Evolutionary conservation across 441 rosid species (phyloP).

Genomic region (Erodium moschatum): DNA sequence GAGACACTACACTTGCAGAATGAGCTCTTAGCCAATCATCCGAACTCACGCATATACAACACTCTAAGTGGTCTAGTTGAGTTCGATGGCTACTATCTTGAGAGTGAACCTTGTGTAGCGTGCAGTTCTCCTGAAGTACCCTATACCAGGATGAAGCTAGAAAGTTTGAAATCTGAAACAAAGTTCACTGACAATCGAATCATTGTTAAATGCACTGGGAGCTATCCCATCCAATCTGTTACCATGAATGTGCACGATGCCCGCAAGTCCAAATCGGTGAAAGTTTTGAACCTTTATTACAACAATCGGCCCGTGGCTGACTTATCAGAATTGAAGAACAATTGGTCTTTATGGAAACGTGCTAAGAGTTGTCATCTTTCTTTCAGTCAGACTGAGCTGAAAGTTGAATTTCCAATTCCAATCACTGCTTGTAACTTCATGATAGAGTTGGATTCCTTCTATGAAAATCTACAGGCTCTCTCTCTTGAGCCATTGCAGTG

Average conservation of each 20-base stretch:
- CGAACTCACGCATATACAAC: conserved; percentile 95
- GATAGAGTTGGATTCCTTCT: conserved; percentile 99
- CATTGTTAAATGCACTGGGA: conserved; percentile 98
- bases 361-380: conserved; percentile 99
- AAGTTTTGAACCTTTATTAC: conserved; percentile 92
- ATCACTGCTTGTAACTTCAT: conserved; percentile 99
- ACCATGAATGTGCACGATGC: conserved; percentile 99
- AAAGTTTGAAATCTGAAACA: conserved; percentile 96
- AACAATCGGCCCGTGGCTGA: conserved; percentile 98
- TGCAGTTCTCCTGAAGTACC: conserved; percentile 99
- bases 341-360: conserved; percentile 99
- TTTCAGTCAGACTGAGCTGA: conserved; percentile 96
- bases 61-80: conserved; percentile 95
- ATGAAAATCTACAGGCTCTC: conserved; percentile 99
- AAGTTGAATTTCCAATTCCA: conserved; percentile 99
- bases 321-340: conserved; percentile 96
- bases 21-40: conserved; percentile 99
- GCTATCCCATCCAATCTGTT: conserved; percentile 97
- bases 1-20: conserved; percentile 94
- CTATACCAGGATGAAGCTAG: conserved; percentile 96
- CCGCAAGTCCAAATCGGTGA: conserved; percentile 96
- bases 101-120: conserved; percentile 99
- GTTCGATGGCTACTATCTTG: conserved; percentile 99
- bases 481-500: conserved; percentile 99
- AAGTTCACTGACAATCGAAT: conserved; percentile 99